phyloP scores from a whole-genome alignment of 768 basidiomycete species.

The Pleurotus ostreatus region DNA sequence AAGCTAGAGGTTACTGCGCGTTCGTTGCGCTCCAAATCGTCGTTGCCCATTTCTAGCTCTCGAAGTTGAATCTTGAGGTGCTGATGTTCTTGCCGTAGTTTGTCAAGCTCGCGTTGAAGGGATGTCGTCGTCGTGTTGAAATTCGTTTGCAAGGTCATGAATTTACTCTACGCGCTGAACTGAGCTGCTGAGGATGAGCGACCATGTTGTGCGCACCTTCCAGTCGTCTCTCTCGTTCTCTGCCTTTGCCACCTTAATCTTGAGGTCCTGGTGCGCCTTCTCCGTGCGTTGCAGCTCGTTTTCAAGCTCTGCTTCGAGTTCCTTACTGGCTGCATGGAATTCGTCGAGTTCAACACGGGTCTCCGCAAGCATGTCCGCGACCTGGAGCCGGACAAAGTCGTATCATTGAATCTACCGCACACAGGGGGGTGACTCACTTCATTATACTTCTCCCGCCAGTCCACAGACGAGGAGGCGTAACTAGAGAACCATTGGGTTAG shows the following conservation, averaged over 20 bases:
- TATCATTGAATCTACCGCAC: too few species aligned
- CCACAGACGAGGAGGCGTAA: constrained; percentile 49
- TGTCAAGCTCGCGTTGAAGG: constrained; percentile 88
- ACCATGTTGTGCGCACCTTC: constrained; percentile 60
- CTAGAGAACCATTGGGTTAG: constrained; percentile 28
- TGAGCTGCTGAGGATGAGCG: constrained; percentile 2
- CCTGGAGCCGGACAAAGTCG: constrained; percentile 26
- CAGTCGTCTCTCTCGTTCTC: constrained; percentile 84
- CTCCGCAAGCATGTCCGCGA: constrained; percentile 79
- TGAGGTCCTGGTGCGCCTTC: constrained; percentile 77
- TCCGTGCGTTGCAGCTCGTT: constrained; percentile 86
- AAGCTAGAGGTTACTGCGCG: constrained; percentile 80
- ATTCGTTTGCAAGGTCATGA: constrained; percentile 82
- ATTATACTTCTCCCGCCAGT: constrained; percentile 79
- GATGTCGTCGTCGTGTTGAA: constrained; percentile 90
- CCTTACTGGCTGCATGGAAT: constrained; percentile 83
- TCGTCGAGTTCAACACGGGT: constrained; percentile 84
- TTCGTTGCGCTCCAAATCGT: constrained; percentile 94
- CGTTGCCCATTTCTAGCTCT: constrained; percentile 96
- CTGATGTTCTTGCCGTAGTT: constrained; percentile 71
- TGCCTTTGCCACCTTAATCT: constrained; percentile 63
- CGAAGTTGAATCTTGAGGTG: constrained; percentile 69
- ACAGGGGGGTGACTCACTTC: constrained; percentile 38
- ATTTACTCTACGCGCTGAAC: constrained; percentile 54
- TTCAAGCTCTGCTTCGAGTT: constrained; percentile 91